phyloP scores from a whole-genome alignment of 2,329 filamentous ascomycete genomes.

The Shiraia sp. region DNA sequence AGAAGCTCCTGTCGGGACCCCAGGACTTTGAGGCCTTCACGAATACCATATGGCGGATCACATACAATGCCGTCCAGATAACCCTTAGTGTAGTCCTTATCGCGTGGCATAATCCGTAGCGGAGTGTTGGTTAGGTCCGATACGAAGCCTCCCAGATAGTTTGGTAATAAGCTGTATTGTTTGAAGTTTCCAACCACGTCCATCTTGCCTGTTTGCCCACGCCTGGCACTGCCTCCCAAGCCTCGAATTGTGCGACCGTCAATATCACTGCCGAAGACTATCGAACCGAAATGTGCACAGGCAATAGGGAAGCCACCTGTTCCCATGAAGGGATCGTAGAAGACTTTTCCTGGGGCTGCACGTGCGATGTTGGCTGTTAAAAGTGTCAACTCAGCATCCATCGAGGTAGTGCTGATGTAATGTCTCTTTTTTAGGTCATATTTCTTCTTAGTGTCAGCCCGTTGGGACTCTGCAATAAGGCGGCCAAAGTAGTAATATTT shows the following conservation, averaged over 20 bases:
- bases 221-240: slow-evolving; percentile 50
- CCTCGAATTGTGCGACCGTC: slow-evolving; percentile 88
- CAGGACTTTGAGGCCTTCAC: slow-evolving; percentile 87
- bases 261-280: slow-evolving; percentile 86
- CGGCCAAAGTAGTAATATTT: slow-evolving; percentile 72
- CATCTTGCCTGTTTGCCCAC: slow-evolving; percentile 47
- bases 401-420: slow-evolving; percentile 95
- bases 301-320: slow-evolving; percentile 92
- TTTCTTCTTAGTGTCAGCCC: slow-evolving; percentile 66
- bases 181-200: slow-evolving; percentile 74
- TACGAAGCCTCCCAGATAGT: slow-evolving; percentile 77
- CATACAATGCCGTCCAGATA: slow-evolving; percentile 90
- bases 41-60: slow-evolving; percentile 93
- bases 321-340: slow-evolving; percentile 95
- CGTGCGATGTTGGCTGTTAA: slow-evolving; percentile 90
- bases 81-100: slow-evolving; percentile 29
- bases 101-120: slow-evolving; percentile 47
- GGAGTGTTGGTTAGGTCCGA: slow-evolving; percentile 89
- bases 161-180: slow-evolving; percentile 72
- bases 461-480: slow-evolving; percentile 66
- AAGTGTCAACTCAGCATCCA: slow-evolving; percentile 93
- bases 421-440: slow-evolving; percentile 91
- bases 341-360: slow-evolving; percentile 78
- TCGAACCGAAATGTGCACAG: slow-evolving; percentile 85
- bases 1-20: slow-evolving; percentile 65